A percentile compares a stretch with the other conserved stretches of the same genome.
Evolutionary conservation across 768 basidiomycete species (phyloP).

Genomic region (Kwoniella newhampshirensis): DNA sequence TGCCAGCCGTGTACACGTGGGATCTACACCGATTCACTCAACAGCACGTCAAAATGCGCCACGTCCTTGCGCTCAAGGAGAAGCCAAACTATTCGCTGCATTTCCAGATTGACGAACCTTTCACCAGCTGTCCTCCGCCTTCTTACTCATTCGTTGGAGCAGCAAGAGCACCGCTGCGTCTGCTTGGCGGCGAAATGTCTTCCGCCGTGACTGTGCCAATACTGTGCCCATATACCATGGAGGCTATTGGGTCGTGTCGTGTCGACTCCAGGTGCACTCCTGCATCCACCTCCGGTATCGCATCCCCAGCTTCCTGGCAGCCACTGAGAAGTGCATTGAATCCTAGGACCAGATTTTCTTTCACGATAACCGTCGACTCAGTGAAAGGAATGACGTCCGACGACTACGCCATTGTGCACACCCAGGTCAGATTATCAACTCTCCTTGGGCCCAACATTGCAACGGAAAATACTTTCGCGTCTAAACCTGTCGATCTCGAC

Average conservation of each 20-base stretch:
- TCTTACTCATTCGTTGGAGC: conserved; percentile 92
- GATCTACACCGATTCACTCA: conserved; percentile 82
- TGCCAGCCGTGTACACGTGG: conserved; percentile 81
- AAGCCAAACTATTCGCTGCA: conserved; percentile 90
- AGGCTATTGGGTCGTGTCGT: conserved; percentile 92
- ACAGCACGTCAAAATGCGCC: conserved; percentile 89
- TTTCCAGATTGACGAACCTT: conserved; percentile 89
- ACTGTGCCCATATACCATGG: conserved; percentile 88
- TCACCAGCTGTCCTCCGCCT: conserved; percentile 82
- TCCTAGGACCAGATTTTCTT: conserved; percentile 58
- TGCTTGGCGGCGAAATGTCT: conserved; percentile 73
- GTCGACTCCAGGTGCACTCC: conserved; percentile 75
- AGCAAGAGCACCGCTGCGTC: conserved; percentile 74
- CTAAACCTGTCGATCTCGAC: conserved; percentile 71
- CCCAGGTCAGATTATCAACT: conserved; percentile 83
- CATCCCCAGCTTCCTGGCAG: conserved; percentile 28
- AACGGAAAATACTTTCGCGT: conserved; percentile 80
- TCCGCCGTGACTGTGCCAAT: conserved; percentile 78
- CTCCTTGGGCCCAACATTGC: conserved; percentile 70
- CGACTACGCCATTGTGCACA: conserved; percentile 80
- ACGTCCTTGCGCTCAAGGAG: conserved; percentile 82
- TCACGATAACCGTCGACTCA: conserved; percentile 79
- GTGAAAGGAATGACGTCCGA: conserved; percentile 86
- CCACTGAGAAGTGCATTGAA: conserved; percentile 4
- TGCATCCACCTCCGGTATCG: conserved; percentile 54